These are phyloP conservation scores for Blastocystis sp. DNA, from an alignment of 352 stramenopile species.

Conservation along the genomic window DNA sequence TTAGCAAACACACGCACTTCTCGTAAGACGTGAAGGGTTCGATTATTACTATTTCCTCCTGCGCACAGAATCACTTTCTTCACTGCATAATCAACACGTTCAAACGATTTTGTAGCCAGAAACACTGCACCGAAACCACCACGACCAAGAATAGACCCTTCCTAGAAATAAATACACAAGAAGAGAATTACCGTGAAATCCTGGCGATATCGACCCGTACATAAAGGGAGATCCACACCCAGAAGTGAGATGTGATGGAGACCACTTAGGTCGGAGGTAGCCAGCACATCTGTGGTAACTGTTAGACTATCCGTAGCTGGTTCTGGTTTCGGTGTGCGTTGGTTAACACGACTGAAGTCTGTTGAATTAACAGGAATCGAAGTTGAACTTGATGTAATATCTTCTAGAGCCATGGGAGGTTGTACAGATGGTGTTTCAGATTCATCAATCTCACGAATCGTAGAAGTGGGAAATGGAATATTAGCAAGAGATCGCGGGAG, in stretches of 20 bases:
- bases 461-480: not conserved
- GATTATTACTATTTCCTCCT: slow-evolving; percentile 67
- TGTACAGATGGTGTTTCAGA: not conserved
- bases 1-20: slow-evolving; percentile 82
- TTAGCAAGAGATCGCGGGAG: not conserved
- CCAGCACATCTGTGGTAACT: not conserved
- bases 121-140: slow-evolving; percentile 82
- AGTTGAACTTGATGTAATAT: not conserved
- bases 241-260: not conserved
- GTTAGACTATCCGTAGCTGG: not conserved
- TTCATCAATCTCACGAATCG: not conserved
- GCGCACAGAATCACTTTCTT: slow-evolving; percentile 8
- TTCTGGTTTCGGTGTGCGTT: not conserved
- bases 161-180: not conserved
- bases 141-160: slow-evolving; percentile 74
- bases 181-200: not conserved
- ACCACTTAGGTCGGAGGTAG: not conserved
- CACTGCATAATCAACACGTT: slow-evolving; percentile 72
- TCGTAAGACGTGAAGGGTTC: slow-evolving; percentile 73
- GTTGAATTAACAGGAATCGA: not conserved
- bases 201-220: slow-evolving; percentile 45
- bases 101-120: slow-evolving; percentile 80
- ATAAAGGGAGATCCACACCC: slow-evolving; percentile 25
- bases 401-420: not conserved
- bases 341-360: not conserved